A percentile compares a stretch with the other conserved stretches of the same genome.
Conservation (phyloP, 164 flowering plant genomes). For the Pachysandra terminalis region DNA sequence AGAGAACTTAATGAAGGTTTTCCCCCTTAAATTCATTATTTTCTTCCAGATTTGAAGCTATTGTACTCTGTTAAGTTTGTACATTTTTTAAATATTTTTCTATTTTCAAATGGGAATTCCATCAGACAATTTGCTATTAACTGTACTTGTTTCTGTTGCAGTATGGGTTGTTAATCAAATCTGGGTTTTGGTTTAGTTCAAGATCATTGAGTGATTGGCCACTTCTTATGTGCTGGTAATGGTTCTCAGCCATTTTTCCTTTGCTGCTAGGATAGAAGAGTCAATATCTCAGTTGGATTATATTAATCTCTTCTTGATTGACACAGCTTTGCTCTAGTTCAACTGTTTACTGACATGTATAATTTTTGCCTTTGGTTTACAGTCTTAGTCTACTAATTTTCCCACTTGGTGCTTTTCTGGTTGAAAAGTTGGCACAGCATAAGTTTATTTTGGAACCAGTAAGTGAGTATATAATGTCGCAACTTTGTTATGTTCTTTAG, state of each 20-base stretch:
- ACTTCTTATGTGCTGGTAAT: slow-evolving; percentile 92
- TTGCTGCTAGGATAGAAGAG: neutral
- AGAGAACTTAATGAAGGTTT: slow-evolving; percentile 96
- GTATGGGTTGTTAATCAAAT: slow-evolving; percentile 85
- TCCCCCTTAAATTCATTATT: slow-evolving; percentile 7
- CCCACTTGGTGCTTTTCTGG: slow-evolving; percentile 66
- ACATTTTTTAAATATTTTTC: neutral
- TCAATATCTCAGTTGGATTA: neutral
- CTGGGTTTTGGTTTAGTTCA: slow-evolving; percentile 95
- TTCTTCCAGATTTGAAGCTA: neutral
- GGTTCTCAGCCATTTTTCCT: slow-evolving; percentile 1
- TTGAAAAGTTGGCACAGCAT: slow-evolving; percentile 66
- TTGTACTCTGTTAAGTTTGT: neutral
- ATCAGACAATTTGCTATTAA: neutral
- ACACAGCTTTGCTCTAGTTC: neutral
- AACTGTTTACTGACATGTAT: slow-evolving; percentile 8
- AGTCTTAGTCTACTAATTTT: slow-evolving; percentile 74
- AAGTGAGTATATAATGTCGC: slow-evolving; percentile 24
- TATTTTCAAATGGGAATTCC: neutral
- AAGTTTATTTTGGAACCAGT: slow-evolving; percentile 62
- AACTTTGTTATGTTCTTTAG: neutral
- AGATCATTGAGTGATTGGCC: slow-evolving; percentile 93
- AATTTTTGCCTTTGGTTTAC: slow-evolving; percentile 20
- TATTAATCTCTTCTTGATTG: neutral
- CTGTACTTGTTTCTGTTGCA: slow-evolving; percentile 33